These are phyloP conservation scores for Entelexis sorbosivorans DNA, from an alignment of 1,139 yeast species.

Conservation along the genomic window DNA sequence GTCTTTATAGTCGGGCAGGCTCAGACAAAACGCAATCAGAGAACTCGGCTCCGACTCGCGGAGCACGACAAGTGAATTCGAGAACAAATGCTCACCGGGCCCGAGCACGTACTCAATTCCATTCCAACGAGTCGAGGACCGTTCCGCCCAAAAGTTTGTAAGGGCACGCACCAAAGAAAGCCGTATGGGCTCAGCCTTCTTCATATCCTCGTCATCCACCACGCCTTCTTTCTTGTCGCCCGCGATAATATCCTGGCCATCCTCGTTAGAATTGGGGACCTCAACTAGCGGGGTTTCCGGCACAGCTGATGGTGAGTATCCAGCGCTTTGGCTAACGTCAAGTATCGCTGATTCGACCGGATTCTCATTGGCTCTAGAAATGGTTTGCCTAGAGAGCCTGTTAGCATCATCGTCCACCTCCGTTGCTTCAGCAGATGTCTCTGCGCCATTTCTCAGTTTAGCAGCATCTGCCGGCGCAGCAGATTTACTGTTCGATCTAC, in stretches of 20 bases:
- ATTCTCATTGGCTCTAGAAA: slow-evolving; percentile 1
- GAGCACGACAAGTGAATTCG: slow-evolving; percentile 86
- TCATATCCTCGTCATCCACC: slow-evolving; percentile 4
- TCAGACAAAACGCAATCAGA: slow-evolving; percentile 80
- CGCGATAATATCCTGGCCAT: background rate
- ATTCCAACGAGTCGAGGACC: slow-evolving; percentile 93
- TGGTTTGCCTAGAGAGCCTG: background rate
- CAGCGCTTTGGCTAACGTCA: background rate
- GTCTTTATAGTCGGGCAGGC: slow-evolving; percentile 68
- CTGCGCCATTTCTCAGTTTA: background rate
- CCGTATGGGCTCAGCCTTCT: slow-evolving; percentile 14
- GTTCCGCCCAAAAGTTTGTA: slow-evolving; percentile 89
- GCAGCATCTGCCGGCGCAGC: background rate
- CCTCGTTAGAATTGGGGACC: background rate
- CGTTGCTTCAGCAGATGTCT: background rate
- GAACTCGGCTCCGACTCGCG: slow-evolving; percentile 97
- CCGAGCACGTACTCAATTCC: slow-evolving; percentile 72
- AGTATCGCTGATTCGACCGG: background rate
- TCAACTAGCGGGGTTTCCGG: background rate
- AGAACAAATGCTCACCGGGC: slow-evolving; percentile 74
- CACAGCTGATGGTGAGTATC: background rate
- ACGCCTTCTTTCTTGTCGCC: background rate
- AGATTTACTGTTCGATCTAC: background rate
- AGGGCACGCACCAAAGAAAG: slow-evolving; percentile 65
- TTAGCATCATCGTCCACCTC: background rate